Conservation (phyloP, 164 flowering plant species). For the Berberis thunbergii region DNA sequence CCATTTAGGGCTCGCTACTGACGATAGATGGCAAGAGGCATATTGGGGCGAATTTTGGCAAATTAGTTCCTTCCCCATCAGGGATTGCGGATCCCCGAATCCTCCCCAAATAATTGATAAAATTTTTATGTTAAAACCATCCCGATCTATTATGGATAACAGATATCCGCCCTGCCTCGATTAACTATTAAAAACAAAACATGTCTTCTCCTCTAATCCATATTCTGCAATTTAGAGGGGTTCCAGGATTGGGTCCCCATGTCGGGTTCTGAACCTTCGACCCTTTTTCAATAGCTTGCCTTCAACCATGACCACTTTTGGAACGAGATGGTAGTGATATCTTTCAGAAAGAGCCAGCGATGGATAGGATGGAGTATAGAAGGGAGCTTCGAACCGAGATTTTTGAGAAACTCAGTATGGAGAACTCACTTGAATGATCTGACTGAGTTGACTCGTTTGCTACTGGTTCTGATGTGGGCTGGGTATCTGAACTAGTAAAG, state of each 20-base stretch:
- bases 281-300: constrained; percentile 57
- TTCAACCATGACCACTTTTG: constrained; percentile 43
- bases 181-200: too few species aligned
- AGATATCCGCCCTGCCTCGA: too few species aligned
- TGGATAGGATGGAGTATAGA: constrained; percentile 80
- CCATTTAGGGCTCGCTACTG: too few species aligned
- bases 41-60: too few species aligned
- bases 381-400: constrained; percentile 51
- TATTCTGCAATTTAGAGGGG: not conserved
- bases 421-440: constrained; percentile 37
- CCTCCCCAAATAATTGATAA: too few species aligned
- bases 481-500: constrained; percentile 68
- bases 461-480: constrained; percentile 51
- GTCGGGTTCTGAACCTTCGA: constrained; percentile 20
- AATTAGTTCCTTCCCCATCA: too few species aligned
- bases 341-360: constrained; percentile 35
- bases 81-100: too few species aligned
- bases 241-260: constrained; percentile 25
- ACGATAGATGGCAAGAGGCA: too few species aligned
- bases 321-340: constrained; percentile 11
- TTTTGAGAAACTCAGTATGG: constrained; percentile 53
- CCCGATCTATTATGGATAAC: too few species aligned
- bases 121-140: too few species aligned
- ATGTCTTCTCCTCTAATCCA: too few species aligned
- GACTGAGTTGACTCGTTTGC: constrained; percentile 23